Conservation (phyloP, 495 filamentous ascomycete species). For the Penicillium dipodomyicola region DNA sequence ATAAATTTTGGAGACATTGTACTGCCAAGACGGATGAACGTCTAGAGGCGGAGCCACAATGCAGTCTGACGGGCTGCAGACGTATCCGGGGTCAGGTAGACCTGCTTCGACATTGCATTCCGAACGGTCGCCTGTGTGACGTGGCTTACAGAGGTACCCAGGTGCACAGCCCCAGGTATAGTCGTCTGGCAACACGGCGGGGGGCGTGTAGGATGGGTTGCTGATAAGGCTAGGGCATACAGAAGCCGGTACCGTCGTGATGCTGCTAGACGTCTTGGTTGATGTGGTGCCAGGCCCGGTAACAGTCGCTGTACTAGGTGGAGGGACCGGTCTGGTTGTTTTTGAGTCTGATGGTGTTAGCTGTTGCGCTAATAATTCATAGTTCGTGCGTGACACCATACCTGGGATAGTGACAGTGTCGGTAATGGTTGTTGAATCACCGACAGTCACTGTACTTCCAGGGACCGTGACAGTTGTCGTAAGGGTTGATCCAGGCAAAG, state of each 20-base stretch:
- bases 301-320: slow-evolving; percentile 6
- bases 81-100: slow-evolving; percentile 50
- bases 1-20: slow-evolving; percentile 54
- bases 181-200: slow-evolving; percentile 35
- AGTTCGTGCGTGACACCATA: not conserved
- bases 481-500: not conserved
- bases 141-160: slow-evolving; percentile 55
- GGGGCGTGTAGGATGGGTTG: slow-evolving; percentile 38
- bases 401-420: slow-evolving; percentile 10
- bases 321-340: not conserved
- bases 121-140: slow-evolving; percentile 25
- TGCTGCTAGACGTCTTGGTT: slow-evolving; percentile 4
- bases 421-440: slow-evolving; percentile 7
- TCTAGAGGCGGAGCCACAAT: slow-evolving; percentile 38
- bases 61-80: slow-evolving; percentile 57
- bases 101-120: slow-evolving; percentile 55
- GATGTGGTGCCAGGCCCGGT: slow-evolving; percentile 9
- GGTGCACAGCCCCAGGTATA: slow-evolving; percentile 58
- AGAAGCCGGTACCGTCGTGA: slow-evolving; percentile 18
- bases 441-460: slow-evolving; percentile 20
- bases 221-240: slow-evolving; percentile 31
- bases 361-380: not conserved
- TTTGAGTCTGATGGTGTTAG: slow-evolving; percentile 8
- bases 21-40: slow-evolving; percentile 37
- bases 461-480: slow-evolving; percentile 15